Evolutionary conservation across 768 basidiomycete genomes (phyloP), one percentile per base, ranked within the genome.

Genomic region (Pisolithus sp.): DNA sequence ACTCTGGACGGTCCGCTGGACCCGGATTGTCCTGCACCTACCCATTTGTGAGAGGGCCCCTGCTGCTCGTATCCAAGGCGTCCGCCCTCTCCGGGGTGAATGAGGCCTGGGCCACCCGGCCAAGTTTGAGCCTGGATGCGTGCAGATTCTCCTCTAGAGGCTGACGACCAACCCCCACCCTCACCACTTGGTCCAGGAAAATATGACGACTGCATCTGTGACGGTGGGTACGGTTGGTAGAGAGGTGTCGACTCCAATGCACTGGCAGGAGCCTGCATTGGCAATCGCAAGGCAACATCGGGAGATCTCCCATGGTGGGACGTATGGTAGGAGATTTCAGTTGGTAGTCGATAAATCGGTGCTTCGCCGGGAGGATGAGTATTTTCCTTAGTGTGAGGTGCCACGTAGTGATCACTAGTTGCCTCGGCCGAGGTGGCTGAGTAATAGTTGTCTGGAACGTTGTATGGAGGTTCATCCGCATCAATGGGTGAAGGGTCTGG

Each of bases 401-500:
- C 31, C 17, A 56, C 37, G 38, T 58, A 63, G n/a, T 51, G 10
- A 24, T 49, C 53, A 24, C 52, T 50, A 4, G 60, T 20, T 31
- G 58, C 23, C 12, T 68, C 67, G 38, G 59, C 49, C 4, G 66
- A 52, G 24, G 53, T 12, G 48, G 56, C 64, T 10, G 59, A 1
- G 46, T 65, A 64, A 43, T 54, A 57, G 18, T 8, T 37, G n/a
- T 68, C 66, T 38, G 62, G 53, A 10, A 37, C 39, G 17, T 39
- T 43, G 24, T 54, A 50, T 42, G n/a, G 24, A 40, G 59, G 30
- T 31, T 68, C 62, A 20, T 67, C 64, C 23, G 57, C 28, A 26
- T 76, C 75, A 51, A 73, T 57, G 13, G 76, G 68, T 42, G 75
- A 73, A 9, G 66, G 57, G 38, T 77, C 76, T 39, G 68, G 71